Evolutionary conservation across 2,329 filamentous ascomycete genomes (phyloP), one percentile per base, ranked within the genome.

Genomic region (Gliomastix tumulicola): DNA sequence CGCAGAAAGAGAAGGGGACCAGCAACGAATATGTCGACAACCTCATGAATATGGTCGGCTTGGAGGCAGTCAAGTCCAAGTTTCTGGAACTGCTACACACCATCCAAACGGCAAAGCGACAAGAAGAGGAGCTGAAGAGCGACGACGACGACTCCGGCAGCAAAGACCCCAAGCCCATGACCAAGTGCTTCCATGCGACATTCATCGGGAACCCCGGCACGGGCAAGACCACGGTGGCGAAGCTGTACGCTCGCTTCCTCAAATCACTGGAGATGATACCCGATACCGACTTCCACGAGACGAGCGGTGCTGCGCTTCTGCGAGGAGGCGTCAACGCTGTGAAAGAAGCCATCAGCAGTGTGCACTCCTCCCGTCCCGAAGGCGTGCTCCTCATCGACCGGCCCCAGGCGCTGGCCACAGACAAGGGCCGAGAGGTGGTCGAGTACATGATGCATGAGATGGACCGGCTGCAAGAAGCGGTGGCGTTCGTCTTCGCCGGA

Each of bases 341-440:
- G 54, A 63, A 1, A 32, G 49, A 0, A 65, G 89, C 23, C 50
- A 76, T 4, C 62, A 77, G 20, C 44, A 56, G 1, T 77, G 74
- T n/a, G n/a, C n/a, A n/a, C n/a, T n/a, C n/a, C n/a, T n/a, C n/a
- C n/a, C n/a, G n/a, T n/a, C n/a, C n/a, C 0, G 84, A 84, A 0
- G 85, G 85, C 0, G 79, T 79, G 0, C 49, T 87, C 3, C 89
- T 90, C 49, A 81, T 90, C 17, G 85, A 90, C 41, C 84, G 90
- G 53, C 83, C 84, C 0, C 88, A 90, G 47, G 84, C 89, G 44
- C 63, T 90, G 0, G 68, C 76, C 0, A 75, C 74, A 1, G 71
- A 71, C 0, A 73, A 75, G 1, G 83, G 84, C 0, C 63, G 58
- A 1, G 68, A 71, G 0, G 81, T 88, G 0, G 60, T 90, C 0